Base-by-base conservation (phyloP, 768 basidiomycete genomes). In the Tulasnella sp. region DNA sequence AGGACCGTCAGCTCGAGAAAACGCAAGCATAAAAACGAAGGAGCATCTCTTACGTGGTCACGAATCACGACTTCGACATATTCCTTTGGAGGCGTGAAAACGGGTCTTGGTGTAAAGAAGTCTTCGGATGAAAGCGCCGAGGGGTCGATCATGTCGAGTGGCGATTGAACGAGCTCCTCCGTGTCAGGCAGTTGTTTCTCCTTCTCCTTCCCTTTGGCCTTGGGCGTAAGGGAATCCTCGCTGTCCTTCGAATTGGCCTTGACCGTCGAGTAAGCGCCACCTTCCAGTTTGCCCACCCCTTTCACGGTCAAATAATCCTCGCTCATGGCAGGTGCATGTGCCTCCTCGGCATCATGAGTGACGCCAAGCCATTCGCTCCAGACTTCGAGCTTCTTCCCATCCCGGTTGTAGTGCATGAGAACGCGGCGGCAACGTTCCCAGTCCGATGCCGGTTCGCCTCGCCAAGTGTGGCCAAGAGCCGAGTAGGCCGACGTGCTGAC, bases 301-400 rank as follows among this genome's bases (percentile, higher is more conserved):
- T 49, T 49, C 22, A n/a, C 49, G 1, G 49, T 49, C 58, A 64
- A 64, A 64, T 64, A 64, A 34, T 64, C 58, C 25, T 64, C 58
- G 58, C 29, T 15, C 8, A 64, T 34, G 25, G 58, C 58, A 14
- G 58, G 58, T 14, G 58, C 58, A 64, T 64, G 58, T 12, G 58
- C 58, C 1, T 58, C 54, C 29, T 37, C 54, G 14, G 72, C n/a
- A 29, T 74, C 72, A 45, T 37, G 49, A n/a, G 42, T 36, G 29
- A 25, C 19, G 45, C 84, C 86, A 17, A 94, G 85, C 93, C 93
- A 94, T 45, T 84, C 80, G 76, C 84, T 85, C 93, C 93, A 94
- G 14, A 92, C 81, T 74, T 94, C 93, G 19, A 94, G 84, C 81
- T 89, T 92, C 76, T 87, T 86, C 8, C 93, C 92, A 79, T 94